phyloP scores from a whole-genome alignment of 345 rosid species.

The Eucalyptus sp. region DNA sequence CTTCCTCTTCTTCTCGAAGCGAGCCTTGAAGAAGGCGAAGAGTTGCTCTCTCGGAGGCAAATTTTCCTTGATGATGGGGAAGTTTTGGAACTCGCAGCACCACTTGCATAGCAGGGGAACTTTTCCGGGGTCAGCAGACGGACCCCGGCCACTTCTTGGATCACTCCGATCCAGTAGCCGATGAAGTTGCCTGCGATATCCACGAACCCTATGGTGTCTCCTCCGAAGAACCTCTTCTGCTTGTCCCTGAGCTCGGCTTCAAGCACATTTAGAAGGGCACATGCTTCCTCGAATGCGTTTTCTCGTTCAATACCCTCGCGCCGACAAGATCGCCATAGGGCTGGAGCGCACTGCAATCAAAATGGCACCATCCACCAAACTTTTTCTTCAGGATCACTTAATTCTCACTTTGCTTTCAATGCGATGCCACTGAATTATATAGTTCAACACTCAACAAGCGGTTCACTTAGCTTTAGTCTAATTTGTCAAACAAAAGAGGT shows the following conservation, averaged over 20 bases:
- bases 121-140: conserved; percentile 25
- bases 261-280: conserved; percentile 12
- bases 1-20: background rate
- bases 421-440: background rate
- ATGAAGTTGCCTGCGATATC: conserved; percentile 38
- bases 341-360: conserved; percentile 5
- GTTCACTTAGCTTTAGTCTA: background rate
- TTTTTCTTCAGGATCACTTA: background rate
- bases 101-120: conserved; percentile 23
- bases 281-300: conserved; percentile 20
- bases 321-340: conserved; percentile 18
- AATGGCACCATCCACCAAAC: background rate
- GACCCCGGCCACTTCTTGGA: conserved; percentile 27
- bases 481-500: background rate
- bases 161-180: conserved; percentile 17
- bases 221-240: conserved; percentile 40
- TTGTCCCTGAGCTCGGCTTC: conserved; percentile 34
- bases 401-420: background rate
- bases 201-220: conserved; percentile 40
- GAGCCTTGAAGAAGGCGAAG: conserved; percentile 1
- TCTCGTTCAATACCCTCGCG: conserved; percentile 10
- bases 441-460: background rate
- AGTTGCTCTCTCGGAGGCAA: conserved; percentile 30
- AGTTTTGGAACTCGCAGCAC: conserved; percentile 12
- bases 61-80: conserved; percentile 14